These are phyloP conservation scores for Teratosphaeria viscida DNA, from an alignment of 2,329 filamentous ascomycete species.

Conservation along the genomic window DNA sequence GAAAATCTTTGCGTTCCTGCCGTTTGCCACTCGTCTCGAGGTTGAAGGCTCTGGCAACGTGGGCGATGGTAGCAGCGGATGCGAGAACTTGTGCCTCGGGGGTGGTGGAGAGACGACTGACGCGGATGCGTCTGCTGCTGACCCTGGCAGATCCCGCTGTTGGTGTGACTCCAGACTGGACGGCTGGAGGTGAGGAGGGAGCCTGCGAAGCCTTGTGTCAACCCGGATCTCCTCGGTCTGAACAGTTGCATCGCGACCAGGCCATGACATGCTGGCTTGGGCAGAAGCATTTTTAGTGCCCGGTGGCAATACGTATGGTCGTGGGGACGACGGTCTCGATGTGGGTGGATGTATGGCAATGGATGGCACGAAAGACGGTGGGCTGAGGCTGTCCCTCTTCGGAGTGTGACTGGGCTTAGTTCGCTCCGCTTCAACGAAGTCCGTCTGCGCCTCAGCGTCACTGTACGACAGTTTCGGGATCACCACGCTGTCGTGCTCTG, in stretches of 20 bases:
- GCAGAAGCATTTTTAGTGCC: slow-evolving; percentile 71
- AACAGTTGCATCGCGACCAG: slow-evolving; percentile 48
- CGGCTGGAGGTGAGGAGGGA: slow-evolving; percentile 64
- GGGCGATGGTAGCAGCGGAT: slow-evolving; percentile 2
- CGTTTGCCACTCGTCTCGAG: slow-evolving; percentile 5
- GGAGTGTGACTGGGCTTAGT: slow-evolving; percentile 16
- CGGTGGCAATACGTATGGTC: slow-evolving; percentile 66
- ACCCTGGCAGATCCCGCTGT: neutral
- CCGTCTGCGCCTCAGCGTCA: slow-evolving; percentile 25
- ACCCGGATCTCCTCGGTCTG: slow-evolving; percentile 90
- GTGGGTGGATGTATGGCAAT: slow-evolving; percentile 86
- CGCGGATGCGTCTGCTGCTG: neutral
- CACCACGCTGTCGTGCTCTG: slow-evolving; percentile 8
- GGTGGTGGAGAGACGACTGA: neutral
- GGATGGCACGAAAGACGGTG: slow-evolving; percentile 44
- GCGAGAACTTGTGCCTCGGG: neutral
- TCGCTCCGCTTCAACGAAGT: slow-evolving; percentile 10
- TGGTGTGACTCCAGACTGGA: slow-evolving; percentile 20
- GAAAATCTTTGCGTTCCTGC: slow-evolving; percentile 11
- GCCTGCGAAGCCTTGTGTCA: slow-evolving; percentile 62
- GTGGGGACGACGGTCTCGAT: slow-evolving; percentile 71
- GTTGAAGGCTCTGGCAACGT: slow-evolving; percentile 4
- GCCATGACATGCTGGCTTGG: slow-evolving; percentile 54
- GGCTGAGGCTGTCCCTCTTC: slow-evolving; percentile 21
- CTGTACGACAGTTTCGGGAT: slow-evolving; percentile 15